A percentile compares a stretch with the other conserved stretches of the same genome.
Evolutionary conservation across 306 rosid genomes (phyloP).

Genomic region (Abrus precatorius): DNA sequence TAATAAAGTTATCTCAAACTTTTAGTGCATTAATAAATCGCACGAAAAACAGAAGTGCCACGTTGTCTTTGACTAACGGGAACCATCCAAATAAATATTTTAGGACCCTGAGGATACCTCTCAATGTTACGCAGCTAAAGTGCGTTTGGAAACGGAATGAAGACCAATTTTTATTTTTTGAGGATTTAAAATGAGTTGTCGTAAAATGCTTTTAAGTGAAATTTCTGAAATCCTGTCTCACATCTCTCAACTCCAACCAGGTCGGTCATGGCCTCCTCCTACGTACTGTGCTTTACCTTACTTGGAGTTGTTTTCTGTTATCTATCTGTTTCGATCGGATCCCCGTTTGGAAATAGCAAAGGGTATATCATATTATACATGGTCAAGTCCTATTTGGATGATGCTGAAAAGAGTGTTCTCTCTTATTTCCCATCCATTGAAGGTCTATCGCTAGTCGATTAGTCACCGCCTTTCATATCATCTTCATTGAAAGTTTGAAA

Average conservation of each 20-base stretch:
- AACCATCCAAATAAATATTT: neutral
- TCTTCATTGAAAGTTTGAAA: neutral
- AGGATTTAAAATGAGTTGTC: slow-evolving; percentile 13
- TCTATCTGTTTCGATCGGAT: neutral
- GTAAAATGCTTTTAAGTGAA: slow-evolving; percentile 1
- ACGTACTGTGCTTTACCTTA: neutral
- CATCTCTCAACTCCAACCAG: neutral
- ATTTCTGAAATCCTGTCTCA: neutral
- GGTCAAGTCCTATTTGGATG: neutral
- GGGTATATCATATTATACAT: neutral
- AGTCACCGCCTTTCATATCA: neutral
- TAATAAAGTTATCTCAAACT: neutral
- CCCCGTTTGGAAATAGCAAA: neutral
- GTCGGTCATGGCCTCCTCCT: neutral
- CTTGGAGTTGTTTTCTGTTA: neutral
- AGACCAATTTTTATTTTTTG: neutral
- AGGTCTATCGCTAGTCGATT: neutral
- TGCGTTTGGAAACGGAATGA: neutral
- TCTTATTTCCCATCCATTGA: neutral
- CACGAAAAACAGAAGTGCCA: slow-evolving; percentile 4
- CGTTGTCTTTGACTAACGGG: neutral
- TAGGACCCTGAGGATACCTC: neutral
- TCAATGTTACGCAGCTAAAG: neutral
- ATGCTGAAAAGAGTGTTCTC: neutral
- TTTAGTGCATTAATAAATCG: slow-evolving; percentile 12